These are phyloP conservation scores for Kalmusia sp. DNA, from an alignment of 2,329 filamentous ascomycete genomes.

Conservation along the genomic window DNA sequence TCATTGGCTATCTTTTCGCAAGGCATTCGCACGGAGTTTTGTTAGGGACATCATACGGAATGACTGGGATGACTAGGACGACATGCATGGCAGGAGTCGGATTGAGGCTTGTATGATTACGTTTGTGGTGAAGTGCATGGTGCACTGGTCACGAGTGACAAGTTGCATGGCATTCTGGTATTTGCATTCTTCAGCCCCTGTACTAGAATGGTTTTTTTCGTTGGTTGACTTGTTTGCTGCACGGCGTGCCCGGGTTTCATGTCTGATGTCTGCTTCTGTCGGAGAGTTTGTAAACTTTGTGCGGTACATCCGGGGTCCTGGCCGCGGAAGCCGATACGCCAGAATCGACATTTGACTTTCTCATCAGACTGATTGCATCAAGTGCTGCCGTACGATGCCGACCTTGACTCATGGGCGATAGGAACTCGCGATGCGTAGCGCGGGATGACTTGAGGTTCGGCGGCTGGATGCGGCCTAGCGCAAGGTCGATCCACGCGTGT, in stretches of 20 bases:
- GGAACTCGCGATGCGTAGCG: conserved; percentile 5
- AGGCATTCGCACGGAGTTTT: conserved; percentile 39
- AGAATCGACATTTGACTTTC: not conserved
- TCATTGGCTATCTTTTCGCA: conserved; percentile 1
- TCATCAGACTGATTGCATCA: not conserved
- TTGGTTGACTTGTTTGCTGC: conserved; percentile 5
- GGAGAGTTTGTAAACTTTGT: not conserved
- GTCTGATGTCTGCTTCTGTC: not conserved
- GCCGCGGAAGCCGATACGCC: not conserved
- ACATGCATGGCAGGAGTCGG: conserved; percentile 17
- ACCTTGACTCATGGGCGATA: not conserved
- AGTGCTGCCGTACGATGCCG: not conserved
- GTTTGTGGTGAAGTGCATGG: conserved; percentile 24
- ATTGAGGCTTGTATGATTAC: conserved; percentile 33
- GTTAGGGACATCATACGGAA: conserved; percentile 16
- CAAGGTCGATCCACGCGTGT: not conserved
- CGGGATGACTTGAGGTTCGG: conserved; percentile 7
- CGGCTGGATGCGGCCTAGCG: conserved; percentile 1
- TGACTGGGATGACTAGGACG: conserved; percentile 19
- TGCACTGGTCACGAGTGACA: conserved; percentile 21
- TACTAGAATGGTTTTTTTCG: not conserved
- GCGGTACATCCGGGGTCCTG: not conserved
- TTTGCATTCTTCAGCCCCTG: conserved; percentile 1
- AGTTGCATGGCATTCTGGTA: conserved; percentile 22
- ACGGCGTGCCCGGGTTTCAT: conserved; percentile 1